These are phyloP conservation scores for Echria macrotheca DNA, from an alignment of 495 filamentous ascomycete genomes.

Conservation along the genomic window DNA sequence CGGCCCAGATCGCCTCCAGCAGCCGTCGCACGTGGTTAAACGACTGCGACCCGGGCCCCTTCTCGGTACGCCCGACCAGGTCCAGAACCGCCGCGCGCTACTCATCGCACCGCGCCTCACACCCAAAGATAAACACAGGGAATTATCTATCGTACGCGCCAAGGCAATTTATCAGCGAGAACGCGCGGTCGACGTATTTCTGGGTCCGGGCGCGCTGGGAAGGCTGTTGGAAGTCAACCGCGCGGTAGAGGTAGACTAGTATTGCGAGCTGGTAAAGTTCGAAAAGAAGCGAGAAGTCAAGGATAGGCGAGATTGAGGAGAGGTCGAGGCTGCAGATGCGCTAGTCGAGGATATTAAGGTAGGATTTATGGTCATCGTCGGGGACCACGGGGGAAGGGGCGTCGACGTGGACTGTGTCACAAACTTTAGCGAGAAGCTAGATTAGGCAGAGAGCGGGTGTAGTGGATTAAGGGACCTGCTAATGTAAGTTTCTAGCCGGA, in stretches of 20 bases:
- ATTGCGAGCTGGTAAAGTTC: conserved; percentile 30
- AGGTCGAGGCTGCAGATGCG: conserved; percentile 13
- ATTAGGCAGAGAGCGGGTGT: background rate
- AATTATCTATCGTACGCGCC: conserved; percentile 28
- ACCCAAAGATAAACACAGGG: conserved; percentile 36
- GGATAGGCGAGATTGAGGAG: too few relatives aligned
- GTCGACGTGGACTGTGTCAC: background rate
- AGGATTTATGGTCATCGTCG: conserved; percentile 17
- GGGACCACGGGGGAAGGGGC: conserved; percentile 2
- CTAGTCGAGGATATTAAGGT: conserved; percentile 19
- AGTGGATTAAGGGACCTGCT: too few relatives aligned
- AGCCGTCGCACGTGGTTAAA: conserved; percentile 23
- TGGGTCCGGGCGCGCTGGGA: too few relatives aligned
- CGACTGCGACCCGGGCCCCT: conserved; percentile 17
- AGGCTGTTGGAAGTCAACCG: too few relatives aligned
- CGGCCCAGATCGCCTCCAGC: conserved; percentile 32
- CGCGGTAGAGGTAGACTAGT: conserved; percentile 29
- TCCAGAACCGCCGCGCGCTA: conserved; percentile 29
- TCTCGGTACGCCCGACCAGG: conserved; percentile 26
- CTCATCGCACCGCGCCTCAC: conserved; percentile 33
- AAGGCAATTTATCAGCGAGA: conserved; percentile 17
- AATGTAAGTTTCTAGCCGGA: background rate
- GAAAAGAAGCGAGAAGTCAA: conserved; percentile 1
- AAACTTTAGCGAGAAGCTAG: conserved; percentile 1
- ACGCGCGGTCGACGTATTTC: conserved; percentile 20